Evolutionary conservation across 768 basidiomycete genomes (phyloP).

Genomic region (Termitomyces sp.): DNA sequence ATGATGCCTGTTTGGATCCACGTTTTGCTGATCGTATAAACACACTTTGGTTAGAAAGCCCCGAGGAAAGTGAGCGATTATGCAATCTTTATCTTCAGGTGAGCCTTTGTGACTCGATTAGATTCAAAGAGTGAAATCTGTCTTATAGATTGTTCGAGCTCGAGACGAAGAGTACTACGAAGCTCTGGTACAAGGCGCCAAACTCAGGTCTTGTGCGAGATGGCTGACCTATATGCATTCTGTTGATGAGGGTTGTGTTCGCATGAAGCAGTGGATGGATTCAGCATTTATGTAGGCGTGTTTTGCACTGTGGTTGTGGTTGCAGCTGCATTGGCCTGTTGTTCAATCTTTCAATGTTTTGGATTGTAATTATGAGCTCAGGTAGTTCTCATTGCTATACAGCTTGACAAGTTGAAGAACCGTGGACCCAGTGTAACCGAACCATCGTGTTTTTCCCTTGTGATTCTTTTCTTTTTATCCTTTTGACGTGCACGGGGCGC

Average conservation of each 20-base stretch:
- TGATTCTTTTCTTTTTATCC: too few relatives aligned
- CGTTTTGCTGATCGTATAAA: not conserved
- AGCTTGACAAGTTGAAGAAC: too few relatives aligned
- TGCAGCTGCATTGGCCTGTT: too few relatives aligned
- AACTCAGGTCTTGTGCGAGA: constrained; percentile 1
- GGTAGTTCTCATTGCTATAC: too few relatives aligned
- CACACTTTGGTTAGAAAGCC: constrained; percentile 5
- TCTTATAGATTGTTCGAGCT: constrained; percentile 1
- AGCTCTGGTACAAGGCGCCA: constrained; percentile 3
- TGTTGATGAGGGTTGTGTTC: not conserved
- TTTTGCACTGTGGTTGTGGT: not conserved
- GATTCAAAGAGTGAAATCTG: not conserved
- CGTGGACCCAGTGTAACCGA: too few relatives aligned
- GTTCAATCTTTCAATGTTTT: not conserved
- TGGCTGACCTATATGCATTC: not conserved
- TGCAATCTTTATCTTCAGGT: constrained; percentile 5
- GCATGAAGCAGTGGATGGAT: constrained; percentile 7
- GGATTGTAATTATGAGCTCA: not conserved
- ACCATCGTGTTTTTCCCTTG: too few relatives aligned
- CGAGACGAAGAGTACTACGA: constrained; percentile 1
- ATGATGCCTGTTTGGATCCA: not conserved
- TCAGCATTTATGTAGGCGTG: not conserved
- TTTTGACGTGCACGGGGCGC: too few relatives aligned
- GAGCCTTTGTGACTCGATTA: not conserved
- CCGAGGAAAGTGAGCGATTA: constrained; percentile 2